Evolutionary conservation across 768 basidiomycete species (phyloP), one percentile per base, ranked within the genome.

Genomic region (Boletus speciosus): DNA sequence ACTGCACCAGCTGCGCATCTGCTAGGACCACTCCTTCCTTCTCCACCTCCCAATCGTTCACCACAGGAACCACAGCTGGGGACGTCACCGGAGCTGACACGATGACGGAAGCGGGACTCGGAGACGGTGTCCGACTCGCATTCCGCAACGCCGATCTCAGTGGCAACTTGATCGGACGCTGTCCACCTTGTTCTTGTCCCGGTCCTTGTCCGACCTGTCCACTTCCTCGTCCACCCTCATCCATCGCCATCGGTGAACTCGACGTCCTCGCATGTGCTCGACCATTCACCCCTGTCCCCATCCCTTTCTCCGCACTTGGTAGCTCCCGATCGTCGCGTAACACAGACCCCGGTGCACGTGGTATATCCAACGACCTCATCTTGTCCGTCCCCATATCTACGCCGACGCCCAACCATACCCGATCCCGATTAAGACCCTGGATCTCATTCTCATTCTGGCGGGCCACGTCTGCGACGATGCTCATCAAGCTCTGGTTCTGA

Each of bases 381-480:
- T 32, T 46, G n/a, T 56, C 47, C 25, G 16, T 14, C 16, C 16
- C 47, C 12, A 45, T 34, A 27, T 6, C 43, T 5, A 25, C 27
- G 36, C 10, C 42, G 5, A 23, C n/a, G 10, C 42, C 51, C 32
- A 25, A 7, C 34, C 15, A 34, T 40, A 0, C 47, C 34, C 23
- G 16, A 15, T 45, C 31, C 5, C 36, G 12, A 10, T 21, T 31
- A 35, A 25, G 12, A 10, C n/a, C 31, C 31, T 40, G 61, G 11
- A 1, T 12, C 16, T 37, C 23, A 53, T 23, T 63, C 49, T 51
- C 73, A 48, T 77, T 76, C 51, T 69, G 61, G 43, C 70, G 70
- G 25, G 83, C 67, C 42, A 87, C 81, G 52, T 75, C 79, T 61
- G 87, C 85, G 9, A 89, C 82, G 58, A 89, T 82, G 60, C 80